These are phyloP conservation scores for Fragilaria crotonensis DNA, from an alignment of 108 stramenopile genomes.

Conservation along the genomic window DNA sequence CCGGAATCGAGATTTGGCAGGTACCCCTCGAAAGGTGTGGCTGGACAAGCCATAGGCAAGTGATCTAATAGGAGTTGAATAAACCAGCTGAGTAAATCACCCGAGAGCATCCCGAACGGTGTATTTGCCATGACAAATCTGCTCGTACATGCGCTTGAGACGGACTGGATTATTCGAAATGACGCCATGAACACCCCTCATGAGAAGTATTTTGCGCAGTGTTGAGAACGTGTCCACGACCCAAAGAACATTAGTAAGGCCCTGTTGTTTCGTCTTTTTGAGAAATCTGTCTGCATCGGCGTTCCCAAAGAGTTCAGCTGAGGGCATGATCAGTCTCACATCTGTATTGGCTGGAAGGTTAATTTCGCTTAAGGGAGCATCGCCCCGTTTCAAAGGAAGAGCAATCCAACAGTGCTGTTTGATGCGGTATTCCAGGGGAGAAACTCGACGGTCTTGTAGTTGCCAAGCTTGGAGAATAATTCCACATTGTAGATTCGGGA, in stretches of 20 bases:
- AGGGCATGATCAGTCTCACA: not conserved
- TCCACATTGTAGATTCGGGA: not conserved
- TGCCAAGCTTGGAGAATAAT: not conserved
- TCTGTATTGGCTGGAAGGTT: not conserved
- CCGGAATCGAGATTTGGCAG: constrained; percentile 28
- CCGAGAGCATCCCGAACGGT: too few relatives aligned
- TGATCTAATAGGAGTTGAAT: too few relatives aligned
- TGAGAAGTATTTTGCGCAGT: too few relatives aligned
- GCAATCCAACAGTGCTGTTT: not conserved
- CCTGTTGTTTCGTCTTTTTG: too few relatives aligned
- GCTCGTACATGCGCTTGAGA: too few relatives aligned
- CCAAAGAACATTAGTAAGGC: too few relatives aligned
- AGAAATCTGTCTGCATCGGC: too few relatives aligned
- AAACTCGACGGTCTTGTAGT: not conserved
- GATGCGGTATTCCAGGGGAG: not conserved
- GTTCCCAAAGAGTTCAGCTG: not conserved
- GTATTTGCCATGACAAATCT: too few relatives aligned
- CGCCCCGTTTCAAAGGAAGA: not conserved
- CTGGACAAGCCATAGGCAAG: constrained; percentile 17
- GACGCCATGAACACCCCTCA: too few relatives aligned
- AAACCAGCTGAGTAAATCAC: too few relatives aligned
- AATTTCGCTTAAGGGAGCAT: not conserved
- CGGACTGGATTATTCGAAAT: too few relatives aligned
- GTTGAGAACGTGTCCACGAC: too few relatives aligned
- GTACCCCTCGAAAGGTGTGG: constrained; percentile 34